Conservation (phyloP, 371 early-diverging fungal genomes). For the Thermomucor indicae-seudaticae region DNA sequence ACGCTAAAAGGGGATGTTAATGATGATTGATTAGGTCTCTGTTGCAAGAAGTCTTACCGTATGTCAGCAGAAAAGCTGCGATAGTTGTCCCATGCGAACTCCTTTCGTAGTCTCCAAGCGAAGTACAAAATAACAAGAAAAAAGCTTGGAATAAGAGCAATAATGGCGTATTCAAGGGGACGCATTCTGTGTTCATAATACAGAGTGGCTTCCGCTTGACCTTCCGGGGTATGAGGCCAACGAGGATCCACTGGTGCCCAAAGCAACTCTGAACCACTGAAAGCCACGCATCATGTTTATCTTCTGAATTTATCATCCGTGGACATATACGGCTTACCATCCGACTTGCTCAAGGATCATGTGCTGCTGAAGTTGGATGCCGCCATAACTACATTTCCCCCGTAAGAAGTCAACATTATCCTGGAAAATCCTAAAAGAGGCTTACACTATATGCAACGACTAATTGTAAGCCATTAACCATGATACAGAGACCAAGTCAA, state of each 20-base stretch:
- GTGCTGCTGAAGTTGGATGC: slow-evolving; percentile 48
- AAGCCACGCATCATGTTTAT: not conserved
- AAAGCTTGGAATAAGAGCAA: slow-evolving; percentile 44
- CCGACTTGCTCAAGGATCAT: slow-evolving; percentile 44
- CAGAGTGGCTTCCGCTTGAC: slow-evolving; percentile 23
- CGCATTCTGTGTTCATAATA: slow-evolving; percentile 35
- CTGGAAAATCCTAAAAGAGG: not conserved
- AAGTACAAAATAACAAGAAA: slow-evolving; percentile 35
- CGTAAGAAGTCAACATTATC: not conserved
- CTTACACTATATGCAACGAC: not conserved
- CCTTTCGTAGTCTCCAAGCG: slow-evolving; percentile 41
- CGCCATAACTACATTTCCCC: slow-evolving; percentile 29
- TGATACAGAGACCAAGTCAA: not conserved
- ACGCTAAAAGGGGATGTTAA: slow-evolving; percentile 10
- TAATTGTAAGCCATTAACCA: not conserved
- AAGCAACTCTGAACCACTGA: slow-evolving; percentile 12
- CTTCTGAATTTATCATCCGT: not conserved
- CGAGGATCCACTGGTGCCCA: slow-evolving; percentile 28
- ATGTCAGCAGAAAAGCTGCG: slow-evolving; percentile 48
- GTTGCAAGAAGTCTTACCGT: slow-evolving; percentile 16
- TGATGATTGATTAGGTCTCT: slow-evolving; percentile 1
- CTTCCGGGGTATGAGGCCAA: slow-evolving; percentile 17
- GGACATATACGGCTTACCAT: slow-evolving; percentile 25
- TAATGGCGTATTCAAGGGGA: slow-evolving; percentile 46
- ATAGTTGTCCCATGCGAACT: slow-evolving; percentile 54